phyloP scores from a whole-genome alignment of 2,329 filamentous ascomycete species.

The Alternaria postmessia region DNA sequence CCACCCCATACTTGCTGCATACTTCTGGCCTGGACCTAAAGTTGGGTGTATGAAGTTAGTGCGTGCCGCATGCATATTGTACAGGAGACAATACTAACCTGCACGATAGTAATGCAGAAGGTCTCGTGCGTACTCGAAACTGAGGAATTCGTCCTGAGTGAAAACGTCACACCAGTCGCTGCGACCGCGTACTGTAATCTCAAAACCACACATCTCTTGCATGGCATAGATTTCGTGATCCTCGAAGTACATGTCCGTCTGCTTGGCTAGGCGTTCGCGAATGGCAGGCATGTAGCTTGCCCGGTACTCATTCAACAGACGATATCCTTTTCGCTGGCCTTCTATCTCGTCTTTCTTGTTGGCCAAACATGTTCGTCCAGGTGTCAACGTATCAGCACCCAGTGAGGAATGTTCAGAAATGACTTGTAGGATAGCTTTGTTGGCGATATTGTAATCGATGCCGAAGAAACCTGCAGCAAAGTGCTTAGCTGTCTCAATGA shows the following conservation, averaged over 20 bases:
- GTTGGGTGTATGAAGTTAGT: neutral
- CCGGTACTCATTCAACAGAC: conserved; percentile 58
- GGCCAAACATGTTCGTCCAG: conserved; percentile 57
- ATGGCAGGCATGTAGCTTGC: conserved; percentile 59
- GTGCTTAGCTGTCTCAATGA: conserved; percentile 64
- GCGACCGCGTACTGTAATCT: conserved; percentile 61
- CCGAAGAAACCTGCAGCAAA: conserved; percentile 66
- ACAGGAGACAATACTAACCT: conserved; percentile 40
- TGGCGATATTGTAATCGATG: conserved; percentile 54
- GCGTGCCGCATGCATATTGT: neutral
- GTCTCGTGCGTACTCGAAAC: conserved; percentile 67
- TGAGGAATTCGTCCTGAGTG: conserved; percentile 57
- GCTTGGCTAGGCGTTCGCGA: conserved; percentile 53
- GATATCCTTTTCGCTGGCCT: conserved; percentile 61
- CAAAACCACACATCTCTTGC: conserved; percentile 70
- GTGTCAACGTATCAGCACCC: conserved; percentile 64
- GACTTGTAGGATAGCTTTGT: conserved; percentile 54
- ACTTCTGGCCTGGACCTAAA: conserved; percentile 63
- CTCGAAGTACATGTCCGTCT: conserved; percentile 55
- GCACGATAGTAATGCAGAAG: conserved; percentile 66
- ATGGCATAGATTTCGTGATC: conserved; percentile 64
- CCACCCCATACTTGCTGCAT: conserved; percentile 63
- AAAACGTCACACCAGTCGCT: conserved; percentile 62
- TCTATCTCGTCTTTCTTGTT: conserved; percentile 50
- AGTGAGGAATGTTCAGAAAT: conserved; percentile 62